Evolutionary conservation across 2,329 filamentous ascomycete species (phyloP).

Genomic region (Venturia carpophila): DNA sequence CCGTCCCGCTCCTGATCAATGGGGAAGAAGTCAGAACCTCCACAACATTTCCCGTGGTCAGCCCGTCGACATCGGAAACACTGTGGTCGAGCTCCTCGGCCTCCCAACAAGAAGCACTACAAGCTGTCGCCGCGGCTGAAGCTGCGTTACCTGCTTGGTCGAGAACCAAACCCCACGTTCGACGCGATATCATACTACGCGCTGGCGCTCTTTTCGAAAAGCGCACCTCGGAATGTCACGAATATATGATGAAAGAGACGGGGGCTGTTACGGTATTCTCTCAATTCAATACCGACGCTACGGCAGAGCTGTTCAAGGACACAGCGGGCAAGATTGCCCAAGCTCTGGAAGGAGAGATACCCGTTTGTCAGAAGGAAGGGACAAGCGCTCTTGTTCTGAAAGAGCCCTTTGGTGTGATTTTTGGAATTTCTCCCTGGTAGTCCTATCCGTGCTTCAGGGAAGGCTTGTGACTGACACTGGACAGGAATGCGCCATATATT

Average conservation of each 20-base stretch:
- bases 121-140: slow-evolving; percentile 54
- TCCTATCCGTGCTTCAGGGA: slow-evolving; percentile 27
- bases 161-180: slow-evolving; percentile 50
- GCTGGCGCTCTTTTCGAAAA: slow-evolving; percentile 57
- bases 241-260: slow-evolving; percentile 54
- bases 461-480: background rate
- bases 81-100: slow-evolving; percentile 50
- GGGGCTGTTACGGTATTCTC: slow-evolving; percentile 38
- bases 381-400: slow-evolving; percentile 55
- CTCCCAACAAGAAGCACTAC: slow-evolving; percentile 47
- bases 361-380: slow-evolving; percentile 41
- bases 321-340: slow-evolving; percentile 43
- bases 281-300: slow-evolving; percentile 34
- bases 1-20: slow-evolving; percentile 42
- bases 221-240: slow-evolving; percentile 52
- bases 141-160: slow-evolving; percentile 63
- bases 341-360: slow-evolving; percentile 39
- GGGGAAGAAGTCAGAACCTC: slow-evolving; percentile 41
- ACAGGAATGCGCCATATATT: slow-evolving; percentile 47
- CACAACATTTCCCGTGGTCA: slow-evolving; percentile 49
- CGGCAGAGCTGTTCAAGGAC: slow-evolving; percentile 42
- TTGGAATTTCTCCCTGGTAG: slow-evolving; percentile 38
- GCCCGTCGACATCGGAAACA: slow-evolving; percentile 46
- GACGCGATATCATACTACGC: slow-evolving; percentile 62
- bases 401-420: slow-evolving; percentile 37